Conservation (phyloP, 768 basidiomycete species). For the Tremella fuciformis region DNA sequence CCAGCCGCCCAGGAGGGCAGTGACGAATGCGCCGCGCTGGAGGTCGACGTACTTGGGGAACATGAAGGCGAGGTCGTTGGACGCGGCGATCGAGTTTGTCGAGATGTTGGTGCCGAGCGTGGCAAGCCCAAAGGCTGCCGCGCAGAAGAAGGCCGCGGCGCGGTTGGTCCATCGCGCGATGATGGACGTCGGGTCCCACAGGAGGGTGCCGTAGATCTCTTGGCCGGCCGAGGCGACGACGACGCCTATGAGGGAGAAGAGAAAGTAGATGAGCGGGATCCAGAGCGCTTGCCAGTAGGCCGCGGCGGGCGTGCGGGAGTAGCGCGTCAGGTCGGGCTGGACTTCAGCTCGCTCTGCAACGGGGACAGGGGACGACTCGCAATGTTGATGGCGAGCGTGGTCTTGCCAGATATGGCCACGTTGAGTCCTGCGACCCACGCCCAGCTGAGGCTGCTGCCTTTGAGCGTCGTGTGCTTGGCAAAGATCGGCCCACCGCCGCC, state of each 20-base stretch:
- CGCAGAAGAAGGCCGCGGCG: slow-evolving; percentile 77
- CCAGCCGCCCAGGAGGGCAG: slow-evolving; percentile 81
- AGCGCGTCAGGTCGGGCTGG: slow-evolving; percentile 78
- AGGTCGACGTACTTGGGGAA: slow-evolving; percentile 76
- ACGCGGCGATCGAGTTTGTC: slow-evolving; percentile 72
- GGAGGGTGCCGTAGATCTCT: slow-evolving; percentile 62
- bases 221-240: slow-evolving; percentile 75
- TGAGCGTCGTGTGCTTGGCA: slow-evolving; percentile 57
- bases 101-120: slow-evolving; percentile 70
- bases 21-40: slow-evolving; percentile 67
- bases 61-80: slow-evolving; percentile 80
- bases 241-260: slow-evolving; percentile 75
- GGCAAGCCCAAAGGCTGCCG: slow-evolving; percentile 69
- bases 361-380: slow-evolving; percentile 52
- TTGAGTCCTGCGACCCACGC: slow-evolving; percentile 76
- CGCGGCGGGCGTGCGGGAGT: slow-evolving; percentile 56
- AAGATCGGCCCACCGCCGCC: slow-evolving; percentile 60
- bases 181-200: slow-evolving; percentile 73
- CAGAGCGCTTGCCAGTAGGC: slow-evolving; percentile 67
- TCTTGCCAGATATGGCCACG: slow-evolving; percentile 69
- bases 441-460: slow-evolving; percentile 64
- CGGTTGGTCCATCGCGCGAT: slow-evolving; percentile 77
- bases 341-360: background rate
- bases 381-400: slow-evolving; percentile 56
- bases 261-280: slow-evolving; percentile 72